Conservation (phyloP, 331 rosid genomes). For the Rosa hybrid region DNA sequence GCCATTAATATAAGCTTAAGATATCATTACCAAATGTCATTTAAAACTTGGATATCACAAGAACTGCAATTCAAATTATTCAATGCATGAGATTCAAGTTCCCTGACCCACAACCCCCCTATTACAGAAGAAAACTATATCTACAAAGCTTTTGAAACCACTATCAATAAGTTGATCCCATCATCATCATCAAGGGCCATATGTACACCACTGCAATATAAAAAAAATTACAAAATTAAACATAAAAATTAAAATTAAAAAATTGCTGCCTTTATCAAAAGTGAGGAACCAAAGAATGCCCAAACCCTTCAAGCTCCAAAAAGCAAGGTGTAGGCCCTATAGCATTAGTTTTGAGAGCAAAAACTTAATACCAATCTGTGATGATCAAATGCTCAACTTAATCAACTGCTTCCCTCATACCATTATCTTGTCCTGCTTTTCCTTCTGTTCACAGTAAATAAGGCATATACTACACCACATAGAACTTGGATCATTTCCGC, state of each 20-base stretch:
- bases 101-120: not conserved
- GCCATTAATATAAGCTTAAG: not conserved
- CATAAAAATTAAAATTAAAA: not conserved
- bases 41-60: not conserved
- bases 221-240: not conserved
- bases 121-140: not conserved
- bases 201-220: conserved; percentile 6
- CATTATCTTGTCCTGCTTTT: not conserved
- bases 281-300: conserved; percentile 25
- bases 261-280: conserved; percentile 17
- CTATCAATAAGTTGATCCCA: not conserved
- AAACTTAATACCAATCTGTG: conserved; percentile 16
- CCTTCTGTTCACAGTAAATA: not conserved
- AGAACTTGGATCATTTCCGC: conserved; percentile 20
- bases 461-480: conserved; percentile 15
- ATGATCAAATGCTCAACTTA: not conserved
- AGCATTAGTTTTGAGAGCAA: conserved; percentile 6
- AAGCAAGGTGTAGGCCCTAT: conserved; percentile 1
- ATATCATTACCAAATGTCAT: not conserved
- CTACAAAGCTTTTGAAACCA: not conserved
- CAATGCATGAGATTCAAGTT: not conserved
- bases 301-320: conserved; percentile 20
- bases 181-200: not conserved
- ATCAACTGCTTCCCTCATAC: not conserved
- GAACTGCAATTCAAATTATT: too few species aligned